phyloP scores from a whole-genome alignment of 2,329 filamentous ascomycete genomes.

The Pyrenophora graminea region DNA sequence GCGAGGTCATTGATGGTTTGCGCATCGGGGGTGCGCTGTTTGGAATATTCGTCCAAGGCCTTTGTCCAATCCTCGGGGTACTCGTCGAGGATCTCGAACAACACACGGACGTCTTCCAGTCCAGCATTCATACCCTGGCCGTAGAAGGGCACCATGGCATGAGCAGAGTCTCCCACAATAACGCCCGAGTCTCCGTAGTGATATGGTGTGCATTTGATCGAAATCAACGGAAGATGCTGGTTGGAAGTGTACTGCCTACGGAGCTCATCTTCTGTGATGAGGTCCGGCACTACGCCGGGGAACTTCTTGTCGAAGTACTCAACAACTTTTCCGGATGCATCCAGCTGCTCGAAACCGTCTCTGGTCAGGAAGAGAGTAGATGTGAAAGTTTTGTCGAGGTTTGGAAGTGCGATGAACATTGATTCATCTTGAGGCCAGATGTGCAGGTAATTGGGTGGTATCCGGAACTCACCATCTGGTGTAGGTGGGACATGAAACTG shows the following conservation, averaged over 20 bases:
- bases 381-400: slow-evolving; percentile 87
- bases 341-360: slow-evolving; percentile 68
- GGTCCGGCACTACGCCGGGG: slow-evolving; percentile 73
- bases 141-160: slow-evolving; percentile 98
- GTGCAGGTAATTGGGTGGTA: slow-evolving; percentile 91
- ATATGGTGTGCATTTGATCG: slow-evolving; percentile 88
- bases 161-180: slow-evolving; percentile 89
- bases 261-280: slow-evolving; percentile 71
- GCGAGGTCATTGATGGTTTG: slow-evolving; percentile 92
- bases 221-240: slow-evolving; percentile 90
- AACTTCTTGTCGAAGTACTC: slow-evolving; percentile 82
- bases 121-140: slow-evolving; percentile 98
- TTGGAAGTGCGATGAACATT: slow-evolving; percentile 98
- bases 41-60: slow-evolving; percentile 75
- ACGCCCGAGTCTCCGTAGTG: slow-evolving; percentile 77
- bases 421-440: slow-evolving; percentile 95
- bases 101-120: slow-evolving; percentile 86
- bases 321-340: slow-evolving; percentile 64
- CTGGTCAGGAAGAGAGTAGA: slow-evolving; percentile 90
- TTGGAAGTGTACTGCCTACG: slow-evolving; percentile 76
- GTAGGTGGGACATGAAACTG: slow-evolving; percentile 80
- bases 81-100: slow-evolving; percentile 81
- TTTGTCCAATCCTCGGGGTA: slow-evolving; percentile 52
- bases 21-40: slow-evolving; percentile 74
- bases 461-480: slow-evolving; percentile 64